Evolutionary conservation across 108 stramenopile genomes (phyloP).

Genomic region (Skeletonema potamos): DNA sequence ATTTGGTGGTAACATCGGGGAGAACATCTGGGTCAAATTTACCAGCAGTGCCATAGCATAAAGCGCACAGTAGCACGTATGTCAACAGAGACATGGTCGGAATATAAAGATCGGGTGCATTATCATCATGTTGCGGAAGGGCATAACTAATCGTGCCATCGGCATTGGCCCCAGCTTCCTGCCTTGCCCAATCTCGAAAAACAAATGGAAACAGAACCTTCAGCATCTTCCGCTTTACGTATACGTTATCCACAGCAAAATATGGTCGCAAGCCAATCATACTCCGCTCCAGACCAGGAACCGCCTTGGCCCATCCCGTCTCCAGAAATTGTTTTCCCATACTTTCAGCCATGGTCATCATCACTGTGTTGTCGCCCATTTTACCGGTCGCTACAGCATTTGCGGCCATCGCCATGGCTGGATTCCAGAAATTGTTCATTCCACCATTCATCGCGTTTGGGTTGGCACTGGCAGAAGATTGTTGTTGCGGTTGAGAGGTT

Average conservation of each 20-base stretch:
- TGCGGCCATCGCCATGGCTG: constrained; percentile 52
- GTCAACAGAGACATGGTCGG: constrained; percentile 95
- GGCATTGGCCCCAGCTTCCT: constrained; percentile 34
- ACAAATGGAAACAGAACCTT: constrained; percentile 87
- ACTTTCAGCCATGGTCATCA: constrained; percentile 56
- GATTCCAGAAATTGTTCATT: constrained; percentile 56
- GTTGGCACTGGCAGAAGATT: constrained; percentile 29
- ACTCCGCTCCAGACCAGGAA: constrained; percentile 77
- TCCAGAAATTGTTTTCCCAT: constrained; percentile 59
- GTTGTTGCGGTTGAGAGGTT: constrained; percentile 19
- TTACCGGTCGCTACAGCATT: constrained; percentile 32
- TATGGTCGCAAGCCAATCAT: constrained; percentile 82
- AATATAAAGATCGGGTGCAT: constrained; percentile 97
- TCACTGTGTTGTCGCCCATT: constrained; percentile 39
- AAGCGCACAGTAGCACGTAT: constrained; percentile 91
- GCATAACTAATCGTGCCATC: constrained; percentile 53
- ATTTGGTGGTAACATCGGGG: constrained; percentile 86
- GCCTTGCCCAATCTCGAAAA: constrained; percentile 80
- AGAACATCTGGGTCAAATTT: constrained; percentile 92
- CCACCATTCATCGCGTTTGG: constrained; percentile 30
- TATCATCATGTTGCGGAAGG: constrained; percentile 86
- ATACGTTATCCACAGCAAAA: constrained; percentile 95
- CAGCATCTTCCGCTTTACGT: constrained; percentile 89
- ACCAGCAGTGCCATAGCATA: constrained; percentile 87
- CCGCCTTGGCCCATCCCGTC: constrained; percentile 51